Conservation (phyloP, 108 stramenopile species). For the Cyclotella kingstonii region DNA sequence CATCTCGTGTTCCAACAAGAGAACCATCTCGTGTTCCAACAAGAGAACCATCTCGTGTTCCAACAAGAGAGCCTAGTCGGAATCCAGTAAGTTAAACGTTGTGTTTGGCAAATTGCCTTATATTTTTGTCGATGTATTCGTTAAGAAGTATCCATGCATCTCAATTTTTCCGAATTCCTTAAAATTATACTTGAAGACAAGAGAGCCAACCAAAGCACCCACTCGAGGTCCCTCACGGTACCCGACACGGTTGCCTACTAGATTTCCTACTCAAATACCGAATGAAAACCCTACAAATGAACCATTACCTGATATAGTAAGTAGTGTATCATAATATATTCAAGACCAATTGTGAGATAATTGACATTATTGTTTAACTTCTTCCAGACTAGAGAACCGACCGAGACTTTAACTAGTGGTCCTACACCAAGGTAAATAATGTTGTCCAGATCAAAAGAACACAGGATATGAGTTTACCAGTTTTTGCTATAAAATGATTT, state of each 20-base stretch:
- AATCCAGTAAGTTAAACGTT: not conserved
- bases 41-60: slow-evolving; percentile 8
- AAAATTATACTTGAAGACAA: too few relatives aligned
- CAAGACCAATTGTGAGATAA: too few relatives aligned
- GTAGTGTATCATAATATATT: too few relatives aligned
- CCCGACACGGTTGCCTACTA: slow-evolving; percentile 20
- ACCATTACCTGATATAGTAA: slow-evolving; percentile 12
- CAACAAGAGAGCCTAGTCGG: slow-evolving; percentile 11
- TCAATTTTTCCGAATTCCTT: not conserved
- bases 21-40: slow-evolving; percentile 13
- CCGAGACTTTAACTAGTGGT: slow-evolving; percentile 6
- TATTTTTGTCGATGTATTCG: too few relatives aligned
- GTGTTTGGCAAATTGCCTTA: too few relatives aligned
- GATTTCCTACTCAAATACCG: slow-evolving; percentile 14
- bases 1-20: slow-evolving; percentile 1
- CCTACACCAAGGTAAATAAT: too few relatives aligned
- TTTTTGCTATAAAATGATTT: too few relatives aligned
- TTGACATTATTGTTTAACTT: too few relatives aligned
- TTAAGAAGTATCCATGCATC: not conserved
- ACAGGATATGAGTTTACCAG: too few relatives aligned
- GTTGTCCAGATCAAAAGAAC: too few relatives aligned
- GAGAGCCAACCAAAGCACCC: slow-evolving; percentile 3
- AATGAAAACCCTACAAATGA: slow-evolving; percentile 19
- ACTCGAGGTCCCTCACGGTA: slow-evolving; percentile 14
- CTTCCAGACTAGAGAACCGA: slow-evolving; percentile 7